Percentiles rank a stretch among this genome's conserved stretches.
phyloP scores from a whole-genome alignment of 257 asterid species.

The Salvia miltiorrhiza region DNA sequence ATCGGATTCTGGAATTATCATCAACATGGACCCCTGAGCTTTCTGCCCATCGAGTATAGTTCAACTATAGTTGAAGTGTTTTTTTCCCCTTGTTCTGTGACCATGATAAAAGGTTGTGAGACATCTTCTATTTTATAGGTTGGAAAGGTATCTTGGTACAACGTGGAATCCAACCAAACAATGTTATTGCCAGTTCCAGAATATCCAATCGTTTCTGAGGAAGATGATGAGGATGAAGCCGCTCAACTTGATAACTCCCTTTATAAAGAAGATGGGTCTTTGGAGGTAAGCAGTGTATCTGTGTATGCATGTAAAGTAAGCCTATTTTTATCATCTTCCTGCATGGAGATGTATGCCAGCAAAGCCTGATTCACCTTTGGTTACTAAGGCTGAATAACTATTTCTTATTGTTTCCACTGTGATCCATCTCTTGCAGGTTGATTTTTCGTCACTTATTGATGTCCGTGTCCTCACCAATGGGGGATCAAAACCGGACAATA shows the following conservation, averaged over 20 bases:
- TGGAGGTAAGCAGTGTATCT: constrained; percentile 56
- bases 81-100: neutral
- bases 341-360: neutral
- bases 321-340: neutral
- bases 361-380: neutral
- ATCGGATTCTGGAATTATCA: constrained; percentile 76
- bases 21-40: constrained; percentile 94
- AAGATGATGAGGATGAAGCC: constrained; percentile 44
- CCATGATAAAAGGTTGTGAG: neutral
- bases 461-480: constrained; percentile 50
- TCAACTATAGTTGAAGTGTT: constrained; percentile 10
- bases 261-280: constrained; percentile 78
- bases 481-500: constrained; percentile 35
- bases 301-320: neutral
- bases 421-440: constrained; percentile 50
- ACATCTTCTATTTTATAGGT: constrained; percentile 42
- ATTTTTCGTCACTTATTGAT: constrained; percentile 65
- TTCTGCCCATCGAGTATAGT: constrained; percentile 64
- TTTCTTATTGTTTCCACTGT: constrained; percentile 16
- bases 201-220: constrained; percentile 46
- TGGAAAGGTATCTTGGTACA: constrained; percentile 64
- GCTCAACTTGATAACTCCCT: constrained; percentile 44
- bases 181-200: constrained; percentile 59
- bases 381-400: neutral
- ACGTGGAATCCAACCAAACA: constrained; percentile 42